Conservation (phyloP, 73 alveolate genomes). For the Paramecium primaurelia region DNA sequence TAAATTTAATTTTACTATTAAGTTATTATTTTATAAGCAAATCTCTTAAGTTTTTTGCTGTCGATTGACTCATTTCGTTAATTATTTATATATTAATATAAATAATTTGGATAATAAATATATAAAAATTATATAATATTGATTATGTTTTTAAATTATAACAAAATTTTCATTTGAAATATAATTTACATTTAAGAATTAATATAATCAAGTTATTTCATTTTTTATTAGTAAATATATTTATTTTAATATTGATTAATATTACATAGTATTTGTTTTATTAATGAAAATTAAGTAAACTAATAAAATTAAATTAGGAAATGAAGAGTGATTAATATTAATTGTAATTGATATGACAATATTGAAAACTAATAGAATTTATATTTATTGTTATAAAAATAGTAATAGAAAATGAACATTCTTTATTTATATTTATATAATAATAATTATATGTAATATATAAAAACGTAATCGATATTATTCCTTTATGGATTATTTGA, state of each 20-base stretch:
- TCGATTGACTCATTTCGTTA: slow-evolving; percentile 40
- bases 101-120: background rate
- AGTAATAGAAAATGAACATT: background rate
- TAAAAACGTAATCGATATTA: background rate
- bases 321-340: background rate
- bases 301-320: background rate
- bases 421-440: too few species aligned
- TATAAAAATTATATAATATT: background rate
- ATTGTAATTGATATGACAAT: too few species aligned
- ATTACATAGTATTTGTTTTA: too few species aligned
- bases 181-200: too few species aligned
- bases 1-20: background rate
- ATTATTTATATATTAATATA: background rate
- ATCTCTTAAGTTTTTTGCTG: slow-evolving; percentile 36
- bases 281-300: background rate
- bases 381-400: background rate
- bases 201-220: background rate
- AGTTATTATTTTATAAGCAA: slow-evolving; percentile 37
- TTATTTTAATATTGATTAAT: too few species aligned
- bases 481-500: slow-evolving; percentile 23
- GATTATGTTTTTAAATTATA: background rate
- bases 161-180: too few species aligned
- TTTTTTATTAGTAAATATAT: too few species aligned
- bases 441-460: background rate
- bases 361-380: background rate